phyloP scores from a whole-genome alignment of 108 stramenopile genomes.

The Fragilaria crotonensis region DNA sequence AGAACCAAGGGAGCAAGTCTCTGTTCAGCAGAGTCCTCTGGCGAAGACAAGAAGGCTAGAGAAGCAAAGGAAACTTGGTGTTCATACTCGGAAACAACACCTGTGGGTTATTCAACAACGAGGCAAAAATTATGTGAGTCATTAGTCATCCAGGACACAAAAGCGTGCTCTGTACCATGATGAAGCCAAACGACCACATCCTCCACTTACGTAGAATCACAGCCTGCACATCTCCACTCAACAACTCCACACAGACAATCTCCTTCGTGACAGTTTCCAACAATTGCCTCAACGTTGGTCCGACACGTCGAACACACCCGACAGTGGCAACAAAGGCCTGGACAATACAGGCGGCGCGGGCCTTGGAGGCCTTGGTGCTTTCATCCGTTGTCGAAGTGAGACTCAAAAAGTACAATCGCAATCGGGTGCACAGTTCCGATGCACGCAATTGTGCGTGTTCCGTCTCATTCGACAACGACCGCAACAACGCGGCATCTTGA shows the following conservation, averaged over 20 bases:
- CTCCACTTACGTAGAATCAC: slow-evolving; percentile 42
- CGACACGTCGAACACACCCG: slow-evolving; percentile 42
- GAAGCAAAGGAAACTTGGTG: slow-evolving; percentile 78
- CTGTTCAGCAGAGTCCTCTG: slow-evolving; percentile 64
- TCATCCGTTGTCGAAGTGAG: slow-evolving; percentile 38
- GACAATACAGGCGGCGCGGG: slow-evolving; percentile 50
- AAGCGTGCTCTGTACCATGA: not conserved
- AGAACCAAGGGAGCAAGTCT: slow-evolving; percentile 56
- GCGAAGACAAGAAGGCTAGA: slow-evolving; percentile 75
- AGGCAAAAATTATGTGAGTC: too few species aligned
- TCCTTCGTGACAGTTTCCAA: slow-evolving; percentile 60
- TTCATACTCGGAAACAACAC: slow-evolving; percentile 67
- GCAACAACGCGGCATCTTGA: not conserved
- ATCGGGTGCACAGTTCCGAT: slow-evolving; percentile 47
- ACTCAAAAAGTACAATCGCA: slow-evolving; percentile 71
- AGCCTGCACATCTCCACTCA: slow-evolving; percentile 43
- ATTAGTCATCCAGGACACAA: not conserved
- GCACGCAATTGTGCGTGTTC: slow-evolving; percentile 39
- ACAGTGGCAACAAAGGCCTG: slow-evolving; percentile 49
- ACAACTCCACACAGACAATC: slow-evolving; percentile 65
- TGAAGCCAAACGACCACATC: too few species aligned
- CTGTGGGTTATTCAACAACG: too few species aligned
- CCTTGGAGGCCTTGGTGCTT: slow-evolving; percentile 45
- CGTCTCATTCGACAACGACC: not conserved
- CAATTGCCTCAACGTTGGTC: slow-evolving; percentile 47